Evolutionary conservation across 179 eudicot genomes (phyloP).

Genomic region (Heliamphora pulchella): DNA sequence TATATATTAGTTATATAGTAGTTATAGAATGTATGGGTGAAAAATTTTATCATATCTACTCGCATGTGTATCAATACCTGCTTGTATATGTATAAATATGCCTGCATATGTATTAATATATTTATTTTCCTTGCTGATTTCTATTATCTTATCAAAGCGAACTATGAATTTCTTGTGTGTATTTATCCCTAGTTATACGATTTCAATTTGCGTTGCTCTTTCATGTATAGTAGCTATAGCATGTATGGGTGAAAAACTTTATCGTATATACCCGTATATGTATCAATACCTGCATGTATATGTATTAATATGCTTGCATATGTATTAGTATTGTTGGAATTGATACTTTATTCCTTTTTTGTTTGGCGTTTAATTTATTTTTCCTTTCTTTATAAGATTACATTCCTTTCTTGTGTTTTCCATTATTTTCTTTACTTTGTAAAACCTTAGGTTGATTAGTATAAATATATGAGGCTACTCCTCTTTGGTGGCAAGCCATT

Average conservation of each 20-base stretch:
- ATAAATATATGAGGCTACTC: no score
- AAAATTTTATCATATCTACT: neutral
- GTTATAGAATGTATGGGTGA: neutral
- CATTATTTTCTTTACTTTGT: no score
- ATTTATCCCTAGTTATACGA: neutral
- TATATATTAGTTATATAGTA: neutral
- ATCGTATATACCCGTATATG: neutral
- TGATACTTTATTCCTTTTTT: no score
- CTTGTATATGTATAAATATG: neutral
- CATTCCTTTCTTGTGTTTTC: no score
- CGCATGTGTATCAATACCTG: neutral
- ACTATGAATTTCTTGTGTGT: neutral
- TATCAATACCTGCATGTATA: neutral
- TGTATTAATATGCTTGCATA: no score
- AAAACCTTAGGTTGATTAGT: no score
- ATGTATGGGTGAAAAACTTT: neutral
- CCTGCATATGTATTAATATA: no score
- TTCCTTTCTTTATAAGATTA: no score
- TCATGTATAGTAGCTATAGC: neutral
- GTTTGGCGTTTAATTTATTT: no score
- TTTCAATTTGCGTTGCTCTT: neutral
- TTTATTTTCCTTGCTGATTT: constrained; percentile 2
- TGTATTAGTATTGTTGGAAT: no score
- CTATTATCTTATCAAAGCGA: neutral
- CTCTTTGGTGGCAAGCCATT: no score